Evolutionary conservation across 805 yeast species (phyloP).

Genomic region (Metschnikowia baotianmanensis): DNA sequence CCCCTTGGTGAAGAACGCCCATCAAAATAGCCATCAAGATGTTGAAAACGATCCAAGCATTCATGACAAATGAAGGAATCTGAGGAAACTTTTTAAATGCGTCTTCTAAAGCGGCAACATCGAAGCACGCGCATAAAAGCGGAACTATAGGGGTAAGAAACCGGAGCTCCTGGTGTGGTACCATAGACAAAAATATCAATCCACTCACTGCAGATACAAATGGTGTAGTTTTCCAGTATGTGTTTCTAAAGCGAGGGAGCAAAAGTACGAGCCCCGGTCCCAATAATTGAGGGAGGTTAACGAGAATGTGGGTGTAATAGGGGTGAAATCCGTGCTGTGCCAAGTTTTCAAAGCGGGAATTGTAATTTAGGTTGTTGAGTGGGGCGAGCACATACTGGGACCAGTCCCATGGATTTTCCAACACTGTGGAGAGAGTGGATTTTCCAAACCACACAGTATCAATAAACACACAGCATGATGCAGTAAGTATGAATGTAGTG

Average conservation of each 20-base stretch:
- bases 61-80: conserved; percentile 24
- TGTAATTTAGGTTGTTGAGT: conserved; percentile 71
- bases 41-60: conserved; percentile 66
- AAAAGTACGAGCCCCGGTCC: conserved; percentile 68
- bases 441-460: conserved; percentile 53
- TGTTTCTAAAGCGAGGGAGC: conserved; percentile 32
- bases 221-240: conserved; percentile 51
- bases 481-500: conserved; percentile 33
- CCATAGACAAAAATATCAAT: conserved; percentile 54
- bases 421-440: conserved; percentile 2
- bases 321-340: conserved; percentile 83
- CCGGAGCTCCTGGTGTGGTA: conserved; percentile 94
- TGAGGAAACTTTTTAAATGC: conserved; percentile 1
- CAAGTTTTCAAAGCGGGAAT: conserved; percentile 56
- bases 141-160: conserved; percentile 82
- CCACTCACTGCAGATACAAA: conserved; percentile 64
- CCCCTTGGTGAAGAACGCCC: conserved; percentile 90
- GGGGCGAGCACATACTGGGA: conserved; percentile 61
- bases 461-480: conserved; percentile 38
- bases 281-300: conserved; percentile 74
- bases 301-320: conserved; percentile 64
- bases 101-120: conserved; percentile 31
- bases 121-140: conserved; percentile 56
- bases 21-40: conserved; percentile 54
- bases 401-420: conserved; percentile 14